phyloP scores from a whole-genome alignment of 345 rosid species.

The Iberis pinnata region DNA sequence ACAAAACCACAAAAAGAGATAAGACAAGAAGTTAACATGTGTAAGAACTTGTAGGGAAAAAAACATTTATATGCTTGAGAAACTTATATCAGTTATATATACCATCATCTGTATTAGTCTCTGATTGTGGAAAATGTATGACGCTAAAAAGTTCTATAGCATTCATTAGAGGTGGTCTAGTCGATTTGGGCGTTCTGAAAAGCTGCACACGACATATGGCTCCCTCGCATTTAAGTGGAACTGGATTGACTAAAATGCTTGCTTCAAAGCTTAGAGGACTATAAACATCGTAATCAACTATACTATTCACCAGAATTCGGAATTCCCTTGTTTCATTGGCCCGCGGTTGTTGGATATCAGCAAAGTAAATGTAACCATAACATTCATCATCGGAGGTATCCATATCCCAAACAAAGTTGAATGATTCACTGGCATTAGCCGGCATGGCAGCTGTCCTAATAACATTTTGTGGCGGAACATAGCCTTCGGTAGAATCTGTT shows the following conservation, averaged over 20 bases:
- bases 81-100: background rate
- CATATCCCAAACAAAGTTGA: background rate
- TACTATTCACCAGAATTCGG: constrained; percentile 14
- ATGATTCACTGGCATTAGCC: constrained; percentile 7
- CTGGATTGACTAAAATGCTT: background rate
- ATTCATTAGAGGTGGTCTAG: constrained; percentile 27
- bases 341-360: constrained; percentile 21
- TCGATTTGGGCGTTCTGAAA: constrained; percentile 5
- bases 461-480: constrained; percentile 19
- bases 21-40: background rate
- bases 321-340: constrained; percentile 31
- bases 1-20: background rate
- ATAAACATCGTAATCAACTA: background rate
- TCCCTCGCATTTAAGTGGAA: constrained; percentile 13
- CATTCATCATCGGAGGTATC: background rate
- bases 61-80: background rate
- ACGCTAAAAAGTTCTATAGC: constrained; percentile 20
- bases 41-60: too few relatives aligned
- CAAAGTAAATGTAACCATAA: constrained; percentile 33
- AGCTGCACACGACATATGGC: background rate
- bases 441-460: constrained; percentile 25
- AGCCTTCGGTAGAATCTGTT: background rate
- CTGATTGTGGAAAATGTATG: constrained; percentile 19
- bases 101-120: constrained; percentile 29
- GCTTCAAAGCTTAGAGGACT: constrained; percentile 10